Base-by-base conservation (phyloP, 73 alveolate genomes). In the Blepharisma stoltei region DNA sequence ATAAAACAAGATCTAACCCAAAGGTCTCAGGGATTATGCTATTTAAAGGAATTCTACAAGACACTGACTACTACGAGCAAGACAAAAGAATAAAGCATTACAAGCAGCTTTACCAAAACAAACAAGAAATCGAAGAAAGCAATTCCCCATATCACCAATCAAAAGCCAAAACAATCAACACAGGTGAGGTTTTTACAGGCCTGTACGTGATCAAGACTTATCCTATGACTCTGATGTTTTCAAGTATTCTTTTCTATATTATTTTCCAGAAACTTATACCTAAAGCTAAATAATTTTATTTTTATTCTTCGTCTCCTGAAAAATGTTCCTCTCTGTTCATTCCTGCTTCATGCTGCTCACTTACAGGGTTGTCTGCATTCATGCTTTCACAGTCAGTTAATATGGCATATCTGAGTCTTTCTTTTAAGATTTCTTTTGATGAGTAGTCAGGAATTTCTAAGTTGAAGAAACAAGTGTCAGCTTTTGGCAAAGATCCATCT, bases 391-490 rank as follows among this genome's bases (percentile, higher is more conserved):
- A 82, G 85, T 96, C 99, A 6, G 93, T 80, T 65, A 88, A 81
- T 46, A 96, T 94, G 9, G 98, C 99, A 68, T 88, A 81, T 55
- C 91, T 82, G 71, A 96, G 70, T 78, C 92, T 85, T 53, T 87
- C 87, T 76, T 87, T 91, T 91, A 96, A 79, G 9, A 90, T 86
- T 70, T 93, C 94, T 79, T 89, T 91, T 25, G 90, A 71, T 32
- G 96, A 78, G 85, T 97, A 97, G 54, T 92, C 90, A 6, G 99
- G 99, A 54, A 97, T 78, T 86, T 92, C 98, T 23, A 97, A 82
- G 82, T 97, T 95, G 81, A 97, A 97, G 95, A 97, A 97, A 82
- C 99, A 97, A 50, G 99, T 97, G 83, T 97, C 99, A 67, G 99
- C 99, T 83, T 87, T 91, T 6, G 99, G 99, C 54, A 97, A 85